Percentiles rank a stretch among this genome's conserved stretches.
Evolutionary conservation across 129 eudicot genomes (phyloP).

Genomic region (Lactuca sativa): DNA sequence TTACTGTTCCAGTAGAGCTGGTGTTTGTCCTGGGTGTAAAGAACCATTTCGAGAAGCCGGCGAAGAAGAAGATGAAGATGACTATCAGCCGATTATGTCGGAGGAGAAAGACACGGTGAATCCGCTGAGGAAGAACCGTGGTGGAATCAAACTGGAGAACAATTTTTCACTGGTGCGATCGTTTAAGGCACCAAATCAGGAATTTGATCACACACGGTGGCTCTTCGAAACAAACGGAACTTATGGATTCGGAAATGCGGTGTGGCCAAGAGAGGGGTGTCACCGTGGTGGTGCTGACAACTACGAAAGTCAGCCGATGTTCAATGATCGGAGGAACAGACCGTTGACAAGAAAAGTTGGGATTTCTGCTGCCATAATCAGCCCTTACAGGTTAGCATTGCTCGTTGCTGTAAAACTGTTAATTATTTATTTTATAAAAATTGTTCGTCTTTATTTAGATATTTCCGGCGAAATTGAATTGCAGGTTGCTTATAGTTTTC

Average conservation of each 20-base stretch:
- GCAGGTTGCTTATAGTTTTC: slow-evolving; percentile 80
- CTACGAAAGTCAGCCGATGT: slow-evolving; percentile 71
- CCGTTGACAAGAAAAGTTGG: slow-evolving; percentile 92
- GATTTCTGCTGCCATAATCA: slow-evolving; percentile 85
- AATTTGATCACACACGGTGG: slow-evolving; percentile 88
- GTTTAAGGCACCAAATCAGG: slow-evolving; percentile 73
- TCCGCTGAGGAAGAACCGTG: slow-evolving; percentile 48
- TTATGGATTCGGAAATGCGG: slow-evolving; percentile 97
- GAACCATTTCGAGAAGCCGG: slow-evolving; percentile 60
- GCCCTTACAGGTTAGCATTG: slow-evolving; percentile 83
- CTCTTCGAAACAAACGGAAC: slow-evolving; percentile 97
- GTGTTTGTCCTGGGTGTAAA: slow-evolving; percentile 88
- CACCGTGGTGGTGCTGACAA: slow-evolving; percentile 45
- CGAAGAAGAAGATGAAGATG: slow-evolving; percentile 35
- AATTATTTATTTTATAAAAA: too few species aligned
- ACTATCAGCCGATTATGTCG: slow-evolving; percentile 36
- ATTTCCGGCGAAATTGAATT: background rate
- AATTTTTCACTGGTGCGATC: slow-evolving; percentile 81
- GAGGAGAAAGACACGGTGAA: slow-evolving; percentile 71
- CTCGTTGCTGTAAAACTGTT: background rate
- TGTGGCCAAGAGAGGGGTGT: slow-evolving; percentile 91
- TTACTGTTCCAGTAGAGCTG: slow-evolving; percentile 45
- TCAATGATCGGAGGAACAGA: slow-evolving; percentile 66
- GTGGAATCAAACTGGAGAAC: slow-evolving; percentile 54
- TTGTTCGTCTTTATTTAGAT: background rate